Evolutionary conservation across 108 stramenopile species (phyloP), one percentile per base, ranked within the genome.

Genomic region (Nitzschia sp.): DNA sequence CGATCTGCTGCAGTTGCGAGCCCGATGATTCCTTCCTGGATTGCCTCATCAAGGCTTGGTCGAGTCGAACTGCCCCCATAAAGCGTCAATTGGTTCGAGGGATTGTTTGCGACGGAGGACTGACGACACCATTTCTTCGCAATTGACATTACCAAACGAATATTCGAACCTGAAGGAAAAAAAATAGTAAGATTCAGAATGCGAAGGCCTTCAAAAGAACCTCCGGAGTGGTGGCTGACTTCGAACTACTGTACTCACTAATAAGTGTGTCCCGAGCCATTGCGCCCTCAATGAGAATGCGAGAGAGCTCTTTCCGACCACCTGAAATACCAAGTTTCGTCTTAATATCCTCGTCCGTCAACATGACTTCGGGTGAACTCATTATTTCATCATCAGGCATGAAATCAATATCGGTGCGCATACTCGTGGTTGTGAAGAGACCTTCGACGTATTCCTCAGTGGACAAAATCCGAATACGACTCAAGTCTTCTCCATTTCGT

Each of bases 1-100:
- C 83, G 84, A 60, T 93, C 92, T 19, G 84, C 90, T 0, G 95
- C 95, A 22, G 73, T 72, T 5, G 87, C 82, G 29, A 96, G 59
- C 0, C 95, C 95, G 13, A 92, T 17, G 36, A 90, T 83, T 0
- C 90, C 95, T 76, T 93, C 90, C 63, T 96, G 95, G 19, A 92
- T 78, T 1, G 88, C 88, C 60, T 96, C 95, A 45, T 94, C 90
- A 41, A 91, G 63, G 29, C 70, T 68, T 9, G 92, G 89, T 59
- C 77, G 61, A 21, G 48, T 54, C 66, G 53, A 67, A 34, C 31
- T 31, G 2, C 62, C 69, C 16, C 27, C 31, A 3, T 58, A 38
- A 2, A 23, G 1, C 19, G 29, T 33, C 17, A 26, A 48, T 6
- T 17, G 32, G 6, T 41, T 55, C 2, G 31, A 48, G 68, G 73